Evolutionary conservation across 1,139 yeast genomes (phyloP).

Genomic region (Eremothecium coryli): DNA sequence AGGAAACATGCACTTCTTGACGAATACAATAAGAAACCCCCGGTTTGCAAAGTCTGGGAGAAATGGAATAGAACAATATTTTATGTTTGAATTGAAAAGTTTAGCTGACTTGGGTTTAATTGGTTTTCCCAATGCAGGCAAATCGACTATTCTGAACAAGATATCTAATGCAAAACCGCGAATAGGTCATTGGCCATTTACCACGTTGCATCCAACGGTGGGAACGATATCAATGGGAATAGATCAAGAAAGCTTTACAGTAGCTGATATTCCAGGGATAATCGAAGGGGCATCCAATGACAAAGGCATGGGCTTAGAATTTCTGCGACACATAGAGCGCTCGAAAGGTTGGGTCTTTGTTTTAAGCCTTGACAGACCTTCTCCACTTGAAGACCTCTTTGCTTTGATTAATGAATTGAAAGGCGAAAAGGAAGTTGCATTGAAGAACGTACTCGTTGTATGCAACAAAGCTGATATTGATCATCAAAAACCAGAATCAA

Average conservation of each 20-base stretch:
- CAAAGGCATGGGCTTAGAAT: constrained; percentile 90
- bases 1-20: constrained; percentile 92
- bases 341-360: constrained; percentile 87
- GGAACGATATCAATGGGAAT: constrained; percentile 72
- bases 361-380: constrained; percentile 52
- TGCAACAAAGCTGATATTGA: constrained; percentile 87
- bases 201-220: constrained; percentile 83
- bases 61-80: constrained; percentile 52
- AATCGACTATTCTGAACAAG: constrained; percentile 79
- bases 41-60: constrained; percentile 79
- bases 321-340: constrained; percentile 83
- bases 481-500: constrained; percentile 32
- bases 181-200: constrained; percentile 95
- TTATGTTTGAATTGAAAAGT: constrained; percentile 73
- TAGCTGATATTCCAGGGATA: constrained; percentile 96
- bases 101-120: constrained; percentile 90
- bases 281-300: constrained; percentile 78
- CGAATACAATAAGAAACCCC: constrained; percentile 78
- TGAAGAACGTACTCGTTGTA: constrained; percentile 60
- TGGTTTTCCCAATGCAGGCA: constrained; percentile 95
- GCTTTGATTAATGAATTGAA: constrained; percentile 66
- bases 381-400: constrained; percentile 58
- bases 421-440: constrained; percentile 37
- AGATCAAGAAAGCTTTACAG: constrained; percentile 71
- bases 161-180: constrained; percentile 84